Evolutionary conservation across 2,329 filamentous ascomycete species (phyloP).

Genomic region (Bipolaris bicolor): DNA sequence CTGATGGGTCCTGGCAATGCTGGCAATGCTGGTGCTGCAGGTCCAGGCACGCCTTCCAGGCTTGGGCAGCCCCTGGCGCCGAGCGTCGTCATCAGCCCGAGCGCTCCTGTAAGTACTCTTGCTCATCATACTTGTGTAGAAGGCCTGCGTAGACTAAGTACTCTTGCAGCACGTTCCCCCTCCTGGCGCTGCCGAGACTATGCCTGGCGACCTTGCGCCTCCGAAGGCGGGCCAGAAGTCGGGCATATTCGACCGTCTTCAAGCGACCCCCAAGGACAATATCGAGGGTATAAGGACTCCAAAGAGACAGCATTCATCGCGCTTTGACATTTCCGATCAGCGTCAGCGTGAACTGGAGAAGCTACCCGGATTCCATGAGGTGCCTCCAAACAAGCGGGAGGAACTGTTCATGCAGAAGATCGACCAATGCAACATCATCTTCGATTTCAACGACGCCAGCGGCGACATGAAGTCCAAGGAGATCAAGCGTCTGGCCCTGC

Average conservation of each 20-base stretch:
- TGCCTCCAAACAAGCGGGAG: conserved; percentile 90
- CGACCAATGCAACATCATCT: conserved; percentile 99
- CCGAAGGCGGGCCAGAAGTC: conserved; percentile 92
- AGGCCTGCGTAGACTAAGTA: conserved; percentile 1
- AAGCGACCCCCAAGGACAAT: conserved; percentile 94
- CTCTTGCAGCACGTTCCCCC: conserved; percentile 79
- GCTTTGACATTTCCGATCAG: conserved; percentile 97
- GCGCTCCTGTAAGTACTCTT: conserved; percentile 65
- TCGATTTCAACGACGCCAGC: conserved; percentile 98
- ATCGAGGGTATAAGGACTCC: conserved; percentile 94
- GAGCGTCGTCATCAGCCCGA: conserved; percentile 93
- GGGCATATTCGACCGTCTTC: conserved; percentile 83
- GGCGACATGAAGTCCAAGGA: conserved; percentile 99
- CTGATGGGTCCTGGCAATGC: conserved; percentile 40
- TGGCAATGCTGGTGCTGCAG: conserved; percentile 56
- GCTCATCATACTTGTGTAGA: background rate
- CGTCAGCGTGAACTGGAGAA: conserved; percentile 90
- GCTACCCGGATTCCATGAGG: conserved; percentile 95
- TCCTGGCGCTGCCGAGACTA: conserved; percentile 92
- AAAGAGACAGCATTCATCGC: conserved; percentile 94
- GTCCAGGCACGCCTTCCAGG: conserved; percentile 65
- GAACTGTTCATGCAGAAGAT: conserved; percentile 99
- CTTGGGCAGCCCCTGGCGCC: conserved; percentile 71
- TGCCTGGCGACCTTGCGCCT: conserved; percentile 95
- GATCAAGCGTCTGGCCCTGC: conserved; percentile 94